Evolutionary conservation across 495 filamentous ascomycete genomes (phyloP), one percentile per base, ranked within the genome.

Genomic region (Bacidia rubella): DNA sequence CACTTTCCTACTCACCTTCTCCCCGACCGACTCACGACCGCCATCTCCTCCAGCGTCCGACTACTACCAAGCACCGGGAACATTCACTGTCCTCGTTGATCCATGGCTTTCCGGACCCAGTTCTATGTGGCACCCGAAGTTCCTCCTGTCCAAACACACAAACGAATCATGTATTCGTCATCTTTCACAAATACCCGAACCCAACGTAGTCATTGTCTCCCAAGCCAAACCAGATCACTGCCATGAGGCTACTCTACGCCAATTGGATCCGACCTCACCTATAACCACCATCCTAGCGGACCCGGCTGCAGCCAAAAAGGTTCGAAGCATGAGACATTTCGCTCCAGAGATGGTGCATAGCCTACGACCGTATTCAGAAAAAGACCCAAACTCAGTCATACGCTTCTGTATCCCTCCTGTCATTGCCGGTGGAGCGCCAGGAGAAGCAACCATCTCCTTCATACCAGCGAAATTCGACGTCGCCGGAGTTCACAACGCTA

Each of bases 181-280:
- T 7, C 67, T 87, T 4, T 62, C 66, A 1, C 75, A 86, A 20
- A 69, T 88, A 12, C 68, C 74, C 0, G 67, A 74, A 47, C 80
- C 79, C 3, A 78, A 86, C 57, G 54, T 86, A 10, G 74, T 87
- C 48, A 66, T 88, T 49, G 72, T 86, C 29, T 80, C 75, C n/a
- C 84, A 87, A 58, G 68, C 77, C 53, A 85, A 84, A 60, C 73
- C 72, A 2, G 82, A 85, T 55, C 84, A 87, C 56, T 86, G 82
- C 63, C 77, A 86, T 57, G 69, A 80, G 61, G 72, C 74, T 35
- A 86, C 84, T 1, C 64, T 87, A 17, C 73, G 69, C 21, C 74
- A 81, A 54, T 66, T 87, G n/a, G 72, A 75, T 0, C 62, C 69
- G 26, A 63, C 60, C 0, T 71, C 73, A 11, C 66, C 67, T 11